Percentiles rank a stretch among this genome's conserved stretches.
These are phyloP conservation scores for Nidularia pulvinata DNA, from an alignment of 768 basidiomycete genomes.

Conservation along the genomic window DNA sequence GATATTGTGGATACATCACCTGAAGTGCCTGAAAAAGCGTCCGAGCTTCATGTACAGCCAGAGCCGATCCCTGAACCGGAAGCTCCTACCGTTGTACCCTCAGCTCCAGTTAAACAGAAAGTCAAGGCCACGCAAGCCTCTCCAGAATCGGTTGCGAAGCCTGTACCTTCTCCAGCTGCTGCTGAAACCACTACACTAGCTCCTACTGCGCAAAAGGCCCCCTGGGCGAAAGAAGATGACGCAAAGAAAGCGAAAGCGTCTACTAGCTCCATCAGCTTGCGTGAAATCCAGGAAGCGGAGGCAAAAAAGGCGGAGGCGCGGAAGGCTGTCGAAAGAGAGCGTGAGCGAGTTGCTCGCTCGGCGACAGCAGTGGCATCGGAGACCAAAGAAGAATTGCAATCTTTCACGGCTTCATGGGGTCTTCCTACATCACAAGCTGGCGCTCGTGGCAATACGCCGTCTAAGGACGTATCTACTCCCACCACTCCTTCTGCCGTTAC, in stretches of 20 bases:
- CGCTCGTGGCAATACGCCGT: conserved; percentile 30
- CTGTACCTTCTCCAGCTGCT: conserved; percentile 1
- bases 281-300: conserved; percentile 96
- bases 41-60: too few species aligned
- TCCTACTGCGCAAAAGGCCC: conserved; percentile 38
- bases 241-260: conserved; percentile 49
- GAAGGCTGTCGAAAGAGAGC: conserved; percentile 74
- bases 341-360: conserved; percentile 58
- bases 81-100: background rate
- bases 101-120: background rate
- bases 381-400: conserved; percentile 53
- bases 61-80: background rate
- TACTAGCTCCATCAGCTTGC: conserved; percentile 61
- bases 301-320: conserved; percentile 76
- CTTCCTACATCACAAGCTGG: conserved; percentile 84
- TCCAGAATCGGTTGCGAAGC: conserved; percentile 4
- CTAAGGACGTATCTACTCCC: conserved; percentile 39
- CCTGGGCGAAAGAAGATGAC: conserved; percentile 75
- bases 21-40: background rate
- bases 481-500: conserved; percentile 22
- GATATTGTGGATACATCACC: too few species aligned
- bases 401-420: conserved; percentile 81
- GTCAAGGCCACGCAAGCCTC: conserved; percentile 9
- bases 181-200: conserved; percentile 7
- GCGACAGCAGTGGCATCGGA: conserved; percentile 29